Percentiles rank a stretch among this genome's conserved stretches.
Evolutionary conservation across 2,329 filamentous ascomycete species (phyloP).

Genomic region (Alternaria atra): DNA sequence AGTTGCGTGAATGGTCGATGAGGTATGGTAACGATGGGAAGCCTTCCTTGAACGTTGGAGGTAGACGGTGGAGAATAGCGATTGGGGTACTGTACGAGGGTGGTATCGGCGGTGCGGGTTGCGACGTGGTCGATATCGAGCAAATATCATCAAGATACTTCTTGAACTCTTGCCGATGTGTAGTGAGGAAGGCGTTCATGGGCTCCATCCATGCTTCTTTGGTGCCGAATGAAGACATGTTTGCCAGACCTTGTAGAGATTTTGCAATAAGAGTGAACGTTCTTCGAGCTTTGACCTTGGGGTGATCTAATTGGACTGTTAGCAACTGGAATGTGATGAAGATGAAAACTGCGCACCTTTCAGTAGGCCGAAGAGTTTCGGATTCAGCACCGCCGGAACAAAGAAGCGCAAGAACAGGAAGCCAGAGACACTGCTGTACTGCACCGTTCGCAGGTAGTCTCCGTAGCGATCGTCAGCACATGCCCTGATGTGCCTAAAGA

Average conservation of each 20-base stretch:
- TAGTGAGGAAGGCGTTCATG: slow-evolving; percentile 87
- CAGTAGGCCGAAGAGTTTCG: slow-evolving; percentile 88
- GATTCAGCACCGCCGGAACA: slow-evolving; percentile 94
- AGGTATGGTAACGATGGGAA: slow-evolving; percentile 93
- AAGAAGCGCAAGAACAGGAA: slow-evolving; percentile 96
- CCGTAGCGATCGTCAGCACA: slow-evolving; percentile 95
- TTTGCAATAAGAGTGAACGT: slow-evolving; percentile 94
- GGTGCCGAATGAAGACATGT: slow-evolving; percentile 88
- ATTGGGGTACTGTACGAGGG: slow-evolving; percentile 92
- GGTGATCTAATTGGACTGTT: slow-evolving; percentile 68
- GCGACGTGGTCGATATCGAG: slow-evolving; percentile 74
- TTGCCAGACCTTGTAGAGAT: slow-evolving; percentile 87
- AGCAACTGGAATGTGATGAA: slow-evolving; percentile 5
- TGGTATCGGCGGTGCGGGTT: slow-evolving; percentile 69
- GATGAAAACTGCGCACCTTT: slow-evolving; percentile 61
- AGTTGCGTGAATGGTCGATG: slow-evolving; percentile 86
- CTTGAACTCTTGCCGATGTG: slow-evolving; percentile 82
- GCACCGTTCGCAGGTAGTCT: slow-evolving; percentile 86
- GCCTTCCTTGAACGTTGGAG: slow-evolving; percentile 83
- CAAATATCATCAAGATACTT: slow-evolving; percentile 88
- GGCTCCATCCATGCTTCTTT: slow-evolving; percentile 99
- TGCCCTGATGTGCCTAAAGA: slow-evolving; percentile 89
- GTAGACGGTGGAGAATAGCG: slow-evolving; percentile 84
- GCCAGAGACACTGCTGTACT: slow-evolving; percentile 93
- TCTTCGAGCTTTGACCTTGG: slow-evolving; percentile 81